phyloP scores from a whole-genome alignment of 352 stramenopile species.

The Phytopythium boreale region DNA sequence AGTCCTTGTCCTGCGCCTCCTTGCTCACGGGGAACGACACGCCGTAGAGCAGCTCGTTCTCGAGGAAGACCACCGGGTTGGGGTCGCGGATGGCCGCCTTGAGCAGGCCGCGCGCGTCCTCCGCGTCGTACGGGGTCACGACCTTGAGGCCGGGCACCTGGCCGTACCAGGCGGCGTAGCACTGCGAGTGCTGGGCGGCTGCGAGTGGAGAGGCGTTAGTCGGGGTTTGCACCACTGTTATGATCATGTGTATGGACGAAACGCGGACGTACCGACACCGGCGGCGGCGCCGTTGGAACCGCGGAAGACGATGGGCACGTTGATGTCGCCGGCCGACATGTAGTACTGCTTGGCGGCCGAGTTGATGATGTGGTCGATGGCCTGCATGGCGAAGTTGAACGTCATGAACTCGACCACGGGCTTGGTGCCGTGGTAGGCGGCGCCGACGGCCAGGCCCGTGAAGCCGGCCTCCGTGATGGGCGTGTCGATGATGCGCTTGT shows the following conservation, averaged over 20 bases:
- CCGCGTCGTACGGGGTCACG: slow-evolving; percentile 94
- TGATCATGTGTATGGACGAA: not conserved
- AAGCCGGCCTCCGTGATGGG: slow-evolving; percentile 99
- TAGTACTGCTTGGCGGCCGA: slow-evolving; percentile 99
- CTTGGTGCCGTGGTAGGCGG: slow-evolving; percentile 96
- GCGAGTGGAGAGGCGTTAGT: no score
- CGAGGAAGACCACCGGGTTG: slow-evolving; percentile 98
- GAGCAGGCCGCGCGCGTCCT: slow-evolving; percentile 98
- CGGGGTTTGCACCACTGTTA: no score
- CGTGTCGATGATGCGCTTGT: slow-evolving; percentile 99
- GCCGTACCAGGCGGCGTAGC: slow-evolving; percentile 98
- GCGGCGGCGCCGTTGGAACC: slow-evolving; percentile 97
- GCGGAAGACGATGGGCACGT: slow-evolving; percentile 99
- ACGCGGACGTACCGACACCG: slow-evolving; percentile 86
- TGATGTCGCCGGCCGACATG: slow-evolving; percentile 98
- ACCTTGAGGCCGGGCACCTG: slow-evolving; percentile 98
- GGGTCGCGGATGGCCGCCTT: slow-evolving; percentile 99
- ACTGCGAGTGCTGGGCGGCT: slow-evolving; percentile 99
- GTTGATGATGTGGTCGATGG: slow-evolving; percentile 99
- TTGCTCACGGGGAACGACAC: slow-evolving; percentile 97
- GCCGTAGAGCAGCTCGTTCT: slow-evolving; percentile 99
- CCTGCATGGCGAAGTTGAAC: slow-evolving; percentile 99
- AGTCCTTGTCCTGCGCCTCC: slow-evolving; percentile 97
- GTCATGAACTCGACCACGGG: slow-evolving; percentile 99
- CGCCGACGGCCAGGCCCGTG: slow-evolving; percentile 92